Conservation (phyloP, 2,329 filamentous ascomycete species). For the Fulvia fulva region DNA sequence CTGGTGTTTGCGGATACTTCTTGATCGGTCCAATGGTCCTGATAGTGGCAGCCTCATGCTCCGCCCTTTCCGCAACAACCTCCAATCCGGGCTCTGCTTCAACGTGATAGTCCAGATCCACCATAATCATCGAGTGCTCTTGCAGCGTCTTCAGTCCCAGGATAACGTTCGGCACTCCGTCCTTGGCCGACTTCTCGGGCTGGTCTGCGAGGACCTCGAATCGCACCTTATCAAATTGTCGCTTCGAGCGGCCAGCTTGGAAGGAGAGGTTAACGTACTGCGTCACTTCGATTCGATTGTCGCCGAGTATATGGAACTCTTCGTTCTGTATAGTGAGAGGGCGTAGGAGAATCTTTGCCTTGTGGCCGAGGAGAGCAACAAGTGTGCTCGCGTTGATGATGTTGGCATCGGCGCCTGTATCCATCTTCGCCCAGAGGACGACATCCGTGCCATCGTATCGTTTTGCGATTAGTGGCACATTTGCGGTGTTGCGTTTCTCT, state of each 20-base stretch:
- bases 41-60: slow-evolving; percentile 5
- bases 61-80: slow-evolving; percentile 14
- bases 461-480: slow-evolving; percentile 19
- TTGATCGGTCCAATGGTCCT: slow-evolving; percentile 1
- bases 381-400: slow-evolving; percentile 20
- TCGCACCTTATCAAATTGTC: slow-evolving; percentile 9
- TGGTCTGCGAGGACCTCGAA: slow-evolving; percentile 16
- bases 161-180: slow-evolving; percentile 18
- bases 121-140: slow-evolving; percentile 15
- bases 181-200: slow-evolving; percentile 4
- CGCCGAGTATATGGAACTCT: slow-evolving; percentile 13
- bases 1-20: neutral
- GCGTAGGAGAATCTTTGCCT: slow-evolving; percentile 3
- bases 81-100: slow-evolving; percentile 7
- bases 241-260: slow-evolving; percentile 10
- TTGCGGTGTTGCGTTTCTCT: slow-evolving; percentile 15
- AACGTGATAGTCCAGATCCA: slow-evolving; percentile 15
- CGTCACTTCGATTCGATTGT: slow-evolving; percentile 12
- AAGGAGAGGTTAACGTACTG: slow-evolving; percentile 16
- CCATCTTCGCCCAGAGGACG: slow-evolving; percentile 24
- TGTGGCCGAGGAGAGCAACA: slow-evolving; percentile 5
- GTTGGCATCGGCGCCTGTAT: slow-evolving; percentile 23
- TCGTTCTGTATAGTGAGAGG: neutral
- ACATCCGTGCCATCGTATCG: slow-evolving; percentile 13
- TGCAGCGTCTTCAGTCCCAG: slow-evolving; percentile 10